phyloP scores from a whole-genome alignment of 371 early-diverging fungal species.

The Enteropsectra breve region DNA sequence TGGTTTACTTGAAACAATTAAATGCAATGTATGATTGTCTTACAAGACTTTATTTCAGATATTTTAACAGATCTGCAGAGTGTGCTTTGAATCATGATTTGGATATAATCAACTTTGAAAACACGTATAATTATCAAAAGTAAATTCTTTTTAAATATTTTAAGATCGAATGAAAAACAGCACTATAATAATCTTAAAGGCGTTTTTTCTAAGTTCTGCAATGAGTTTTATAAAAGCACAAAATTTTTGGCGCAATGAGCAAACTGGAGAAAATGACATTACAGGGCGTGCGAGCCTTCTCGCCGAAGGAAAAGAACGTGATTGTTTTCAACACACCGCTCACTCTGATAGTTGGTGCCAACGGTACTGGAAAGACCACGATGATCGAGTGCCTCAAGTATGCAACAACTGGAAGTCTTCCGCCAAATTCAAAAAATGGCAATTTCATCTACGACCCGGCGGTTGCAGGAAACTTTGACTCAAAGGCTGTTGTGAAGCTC shows the following conservation, averaged over 20 bases:
- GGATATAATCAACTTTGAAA: too few species aligned
- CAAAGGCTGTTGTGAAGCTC: constrained; percentile 82
- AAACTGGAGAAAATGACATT: constrained; percentile 65
- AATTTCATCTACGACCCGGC: constrained; percentile 93
- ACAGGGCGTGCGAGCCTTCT: constrained; percentile 84
- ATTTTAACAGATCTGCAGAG: too few species aligned
- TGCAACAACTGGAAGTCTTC: constrained; percentile 83
- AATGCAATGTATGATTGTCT: too few species aligned
- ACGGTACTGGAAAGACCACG: constrained; percentile 96
- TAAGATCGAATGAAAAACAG: too few species aligned
- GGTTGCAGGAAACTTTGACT: constrained; percentile 69
- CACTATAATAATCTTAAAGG: too few species aligned
- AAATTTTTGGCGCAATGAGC: constrained; percentile 41
- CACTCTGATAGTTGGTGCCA: constrained; percentile 91
- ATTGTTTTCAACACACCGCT: constrained; percentile 82
- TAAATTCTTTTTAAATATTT: too few species aligned
- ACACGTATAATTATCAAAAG: too few species aligned
- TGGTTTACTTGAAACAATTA: too few species aligned
- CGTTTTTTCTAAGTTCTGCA: too few species aligned
- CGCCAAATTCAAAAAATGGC: constrained; percentile 73
- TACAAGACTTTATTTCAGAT: too few species aligned
- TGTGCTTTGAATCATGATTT: too few species aligned
- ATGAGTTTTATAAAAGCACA: neutral
- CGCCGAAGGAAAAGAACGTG: constrained; percentile 65
- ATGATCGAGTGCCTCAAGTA: constrained; percentile 94